Base-by-base conservation (phyloP, 2,329 filamentous ascomycete species). In the Pseudodiploospora longispora region DNA sequence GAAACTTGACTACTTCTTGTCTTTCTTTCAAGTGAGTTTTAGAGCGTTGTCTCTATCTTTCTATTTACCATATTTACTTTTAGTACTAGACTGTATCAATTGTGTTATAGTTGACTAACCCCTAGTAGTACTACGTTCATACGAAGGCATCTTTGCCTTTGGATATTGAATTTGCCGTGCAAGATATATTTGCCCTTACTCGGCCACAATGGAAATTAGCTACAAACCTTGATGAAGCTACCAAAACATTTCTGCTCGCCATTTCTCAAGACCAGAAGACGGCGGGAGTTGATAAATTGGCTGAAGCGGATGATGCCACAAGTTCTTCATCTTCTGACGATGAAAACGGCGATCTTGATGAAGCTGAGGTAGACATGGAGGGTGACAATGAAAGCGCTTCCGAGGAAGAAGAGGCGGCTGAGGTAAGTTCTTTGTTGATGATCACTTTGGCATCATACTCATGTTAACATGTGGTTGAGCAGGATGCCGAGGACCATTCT, bases 1-100 rank as follows among this genome's bases (percentile, higher is more conserved):
- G 72, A 98, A 97, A 67, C 76, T 98, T 7, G 93, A 98, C 59
- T 97, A 95, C 63, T 98, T 97, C 65, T 72, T 98, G 48, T 91
- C 85, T 0, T 97, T 97, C 66, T 88, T 98, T 56, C 90, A 95
- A 72, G 81, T 83, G 60, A 42, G 49, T 2, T 41, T n/a, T 12
- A 27, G 27, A 19, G 33, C 19, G 19, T 19, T 19, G 28, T 8
- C 27, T 40, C 41, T 30, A 27, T 7, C 9, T 38, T n/a, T 27
- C 38, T 34, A 4, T 10, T 33, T 31, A 30, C 10, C 7, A 28
- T 31, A 28, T 12, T 10, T 4, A 30, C 29, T 29, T 29, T 28
- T 19, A 19, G 19, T 19, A 19, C 19, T 19, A 19, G 19, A 19
- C 19, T 19, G 19, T 19, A 19, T 19, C 19, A 19, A 19, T 19